These are phyloP conservation scores for Pseudocercospora eumusae DNA, from an alignment of 2,329 filamentous ascomycete species.

Conservation along the genomic window DNA sequence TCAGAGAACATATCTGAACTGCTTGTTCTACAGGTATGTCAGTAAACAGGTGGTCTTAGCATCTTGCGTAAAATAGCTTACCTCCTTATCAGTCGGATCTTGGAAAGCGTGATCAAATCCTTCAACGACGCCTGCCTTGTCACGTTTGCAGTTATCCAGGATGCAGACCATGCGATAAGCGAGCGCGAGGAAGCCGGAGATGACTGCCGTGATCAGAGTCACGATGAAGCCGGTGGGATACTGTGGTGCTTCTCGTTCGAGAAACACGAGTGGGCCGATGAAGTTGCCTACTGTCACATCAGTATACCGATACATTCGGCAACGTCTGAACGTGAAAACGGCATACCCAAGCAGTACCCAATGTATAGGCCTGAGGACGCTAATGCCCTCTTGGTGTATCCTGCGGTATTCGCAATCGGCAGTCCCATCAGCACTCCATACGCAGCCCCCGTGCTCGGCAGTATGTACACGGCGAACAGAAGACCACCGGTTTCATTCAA, in stretches of 20 bases:
- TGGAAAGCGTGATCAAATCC: slow-evolving; percentile 56
- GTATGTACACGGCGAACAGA: slow-evolving; percentile 18
- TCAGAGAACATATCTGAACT: slow-evolving; percentile 25
- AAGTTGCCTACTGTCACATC: slow-evolving; percentile 42
- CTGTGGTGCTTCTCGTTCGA: slow-evolving; percentile 44
- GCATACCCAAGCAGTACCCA: slow-evolving; percentile 53
- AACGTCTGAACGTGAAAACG: background rate
- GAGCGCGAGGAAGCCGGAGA: slow-evolving; percentile 43
- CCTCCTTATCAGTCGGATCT: slow-evolving; percentile 51
- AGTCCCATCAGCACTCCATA: slow-evolving; percentile 22
- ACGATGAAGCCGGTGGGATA: slow-evolving; percentile 46
- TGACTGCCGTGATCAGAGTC: slow-evolving; percentile 41
- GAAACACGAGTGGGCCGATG: slow-evolving; percentile 48
- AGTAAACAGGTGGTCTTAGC: slow-evolving; percentile 39
- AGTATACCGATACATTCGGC: background rate
- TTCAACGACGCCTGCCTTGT: slow-evolving; percentile 47
- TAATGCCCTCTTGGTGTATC: slow-evolving; percentile 44
- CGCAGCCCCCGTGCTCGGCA: slow-evolving; percentile 14
- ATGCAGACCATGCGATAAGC: slow-evolving; percentile 50
- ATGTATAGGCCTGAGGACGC: slow-evolving; percentile 54
- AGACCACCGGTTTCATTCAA: slow-evolving; percentile 13
- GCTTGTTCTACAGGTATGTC: slow-evolving; percentile 45
- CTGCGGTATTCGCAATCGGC: slow-evolving; percentile 31
- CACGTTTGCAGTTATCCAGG: slow-evolving; percentile 47
- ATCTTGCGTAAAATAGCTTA: background rate